Evolutionary conservation across 2,329 filamentous ascomycete genomes (phyloP), one percentile per base, ranked within the genome.

Genomic region (Xenosphaeropsis pyriputrescens): DNA sequence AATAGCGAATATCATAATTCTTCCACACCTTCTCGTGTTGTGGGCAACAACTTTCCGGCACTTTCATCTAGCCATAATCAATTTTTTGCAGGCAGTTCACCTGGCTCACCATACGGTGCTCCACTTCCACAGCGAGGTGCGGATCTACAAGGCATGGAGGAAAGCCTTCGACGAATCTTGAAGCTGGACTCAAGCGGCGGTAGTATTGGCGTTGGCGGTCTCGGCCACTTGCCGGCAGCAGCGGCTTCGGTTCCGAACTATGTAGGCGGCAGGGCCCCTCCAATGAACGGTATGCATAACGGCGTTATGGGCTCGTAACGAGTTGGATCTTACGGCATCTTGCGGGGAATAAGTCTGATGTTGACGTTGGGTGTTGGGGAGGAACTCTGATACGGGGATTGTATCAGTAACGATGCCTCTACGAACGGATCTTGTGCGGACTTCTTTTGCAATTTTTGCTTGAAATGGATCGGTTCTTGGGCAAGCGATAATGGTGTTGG

Each of bases 81-180:
- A 32, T 31, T 43, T 45, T 43, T 44, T 36, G 42, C 44, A 16
- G 8, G 32, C 32, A 11, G 5, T 11, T 26, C 22, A 5, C 36
- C 44, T 34, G 34, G 36, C 40, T 45, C 36, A 31, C 36, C 47
- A 22, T 39, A 39, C 39, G 41, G 42, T 22, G 34, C 37, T 40
- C 38, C 44, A 40, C 46, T 45, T 39, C 42, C 39, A 36, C 43
- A 41, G 39, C 43, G 41, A 32, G 40, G 38, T 32, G 38, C 45
- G 26, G 47, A 55, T 43, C 32, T 53, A 43, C 42, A 46, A 35
- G 50, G 47, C 13, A 55, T 55, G 47, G 53, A 56, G 39, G 48
- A 56, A n/a, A 50, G 44, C 42, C 49, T 56, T 29, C 50, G 54
- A 18, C 52, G 45, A 31, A 48, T 56, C 15, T 44, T 56, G 35